These are phyloP conservation scores for Pogostemon cablin DNA, from an alignment of 257 asterid species.

Conservation along the genomic window DNA sequence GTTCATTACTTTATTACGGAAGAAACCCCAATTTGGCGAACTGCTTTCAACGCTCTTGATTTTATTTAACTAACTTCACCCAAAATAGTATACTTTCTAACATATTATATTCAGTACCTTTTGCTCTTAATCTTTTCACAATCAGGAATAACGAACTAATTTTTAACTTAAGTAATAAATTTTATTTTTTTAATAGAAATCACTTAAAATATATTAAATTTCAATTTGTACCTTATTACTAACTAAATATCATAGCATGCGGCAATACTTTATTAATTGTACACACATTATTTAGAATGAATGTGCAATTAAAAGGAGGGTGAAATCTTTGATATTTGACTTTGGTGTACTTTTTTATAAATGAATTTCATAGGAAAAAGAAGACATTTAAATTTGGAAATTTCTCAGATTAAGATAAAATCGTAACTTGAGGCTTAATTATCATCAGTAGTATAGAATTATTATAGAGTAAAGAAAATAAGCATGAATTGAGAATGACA, in stretches of 20 bases:
- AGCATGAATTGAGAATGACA: neutral
- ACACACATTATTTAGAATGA: too few relatives aligned
- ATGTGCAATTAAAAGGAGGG: too few relatives aligned
- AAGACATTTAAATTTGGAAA: neutral
- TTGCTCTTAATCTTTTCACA: neutral
- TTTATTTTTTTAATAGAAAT: too few relatives aligned
- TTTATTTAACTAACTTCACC: constrained; percentile 29
- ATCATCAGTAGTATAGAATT: too few relatives aligned
- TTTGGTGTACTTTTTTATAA: too few relatives aligned
- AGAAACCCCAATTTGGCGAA: constrained; percentile 39
- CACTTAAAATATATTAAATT: too few relatives aligned
- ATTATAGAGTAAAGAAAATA: too few relatives aligned
- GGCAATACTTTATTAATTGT: too few relatives aligned
- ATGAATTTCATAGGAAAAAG: neutral
- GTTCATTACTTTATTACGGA: constrained; percentile 7
- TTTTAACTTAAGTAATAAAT: neutral
- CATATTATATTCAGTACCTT: neutral
- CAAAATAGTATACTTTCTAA: neutral
- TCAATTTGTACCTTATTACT: too few relatives aligned
- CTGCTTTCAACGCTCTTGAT: constrained; percentile 39
- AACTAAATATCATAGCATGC: too few relatives aligned
- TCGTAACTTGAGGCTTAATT: constrained; percentile 8
- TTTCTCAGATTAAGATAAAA: neutral
- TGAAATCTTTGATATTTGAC: too few relatives aligned
- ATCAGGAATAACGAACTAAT: neutral